These are phyloP conservation scores for Limonium bicolor DNA, from an alignment of 148 eudicot genomes.

Conservation along the genomic window DNA sequence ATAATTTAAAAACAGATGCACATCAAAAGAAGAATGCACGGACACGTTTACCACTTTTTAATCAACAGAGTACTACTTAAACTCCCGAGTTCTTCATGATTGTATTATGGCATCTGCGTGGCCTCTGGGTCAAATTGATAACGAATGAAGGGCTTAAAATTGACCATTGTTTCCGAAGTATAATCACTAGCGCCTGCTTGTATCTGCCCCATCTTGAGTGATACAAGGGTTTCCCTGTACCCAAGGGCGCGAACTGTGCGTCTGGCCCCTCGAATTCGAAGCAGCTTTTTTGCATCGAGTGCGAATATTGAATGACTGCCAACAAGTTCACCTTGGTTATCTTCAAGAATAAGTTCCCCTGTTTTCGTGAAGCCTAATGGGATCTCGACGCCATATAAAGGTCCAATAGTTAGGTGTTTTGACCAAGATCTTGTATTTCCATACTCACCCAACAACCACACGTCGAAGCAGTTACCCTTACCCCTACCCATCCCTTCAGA, in stretches of 20 bases:
- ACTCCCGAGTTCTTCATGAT: too few relatives aligned
- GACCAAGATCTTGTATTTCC: conserved; percentile 15
- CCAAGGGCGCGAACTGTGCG: conserved; percentile 7
- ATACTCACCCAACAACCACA: conserved; percentile 18
- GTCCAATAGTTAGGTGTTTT: conserved; percentile 14
- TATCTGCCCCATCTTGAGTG: background rate
- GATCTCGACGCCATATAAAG: conserved; percentile 4
- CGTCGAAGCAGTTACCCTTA: conserved; percentile 18
- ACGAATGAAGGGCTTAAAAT: background rate
- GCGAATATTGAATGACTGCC: conserved; percentile 10
- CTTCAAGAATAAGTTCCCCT: conserved; percentile 14
- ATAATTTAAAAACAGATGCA: too few relatives aligned
- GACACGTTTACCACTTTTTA: too few relatives aligned
- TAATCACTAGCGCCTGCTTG: background rate
- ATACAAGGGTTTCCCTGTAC: conserved; percentile 14
- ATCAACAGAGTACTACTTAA: too few relatives aligned
- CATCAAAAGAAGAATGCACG: too few relatives aligned
- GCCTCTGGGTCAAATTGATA: background rate
- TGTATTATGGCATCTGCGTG: too few relatives aligned
- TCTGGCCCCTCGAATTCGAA: conserved; percentile 2
- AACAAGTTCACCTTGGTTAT: conserved; percentile 4
- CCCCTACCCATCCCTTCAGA: too few relatives aligned
- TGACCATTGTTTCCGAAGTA: background rate
- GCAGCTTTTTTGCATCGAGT: conserved; percentile 2
- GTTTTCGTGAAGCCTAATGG: conserved; percentile 12